Conservation (phyloP, 331 rosid genomes). For the Malus hybrid region DNA sequence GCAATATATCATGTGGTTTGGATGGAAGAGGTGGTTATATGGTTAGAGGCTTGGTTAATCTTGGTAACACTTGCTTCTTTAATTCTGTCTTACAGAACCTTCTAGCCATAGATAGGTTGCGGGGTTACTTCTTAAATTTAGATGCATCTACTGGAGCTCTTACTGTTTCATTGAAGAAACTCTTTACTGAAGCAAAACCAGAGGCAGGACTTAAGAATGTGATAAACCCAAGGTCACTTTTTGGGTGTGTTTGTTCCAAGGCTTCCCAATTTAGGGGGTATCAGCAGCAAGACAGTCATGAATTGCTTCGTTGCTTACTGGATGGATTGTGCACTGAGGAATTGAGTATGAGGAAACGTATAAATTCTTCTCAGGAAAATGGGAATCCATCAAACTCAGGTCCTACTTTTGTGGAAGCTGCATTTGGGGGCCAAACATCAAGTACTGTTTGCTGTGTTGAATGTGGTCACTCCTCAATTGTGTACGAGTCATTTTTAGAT, state of each 20-base stretch:
- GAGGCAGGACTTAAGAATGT: conserved; percentile 48
- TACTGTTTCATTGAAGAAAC: conserved; percentile 64
- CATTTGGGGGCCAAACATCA: conserved; percentile 87
- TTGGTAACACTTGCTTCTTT: conserved; percentile 95
- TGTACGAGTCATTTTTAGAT: conserved; percentile 89
- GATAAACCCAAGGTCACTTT: conserved; percentile 76
- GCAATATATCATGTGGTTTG: conserved; percentile 20
- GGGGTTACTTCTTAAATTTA: conserved; percentile 40
- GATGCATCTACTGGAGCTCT: conserved; percentile 64
- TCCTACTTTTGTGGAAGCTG: conserved; percentile 59
- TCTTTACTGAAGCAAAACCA: conserved; percentile 51
- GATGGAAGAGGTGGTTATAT: conserved; percentile 47
- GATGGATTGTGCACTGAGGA: conserved; percentile 85
- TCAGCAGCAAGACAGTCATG: conserved; percentile 97
- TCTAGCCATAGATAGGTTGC: conserved; percentile 65
- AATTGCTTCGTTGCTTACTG: conserved; percentile 72
- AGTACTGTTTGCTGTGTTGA: conserved; percentile 76
- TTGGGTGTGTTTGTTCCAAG: conserved; percentile 69
- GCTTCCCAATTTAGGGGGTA: conserved; percentile 88
- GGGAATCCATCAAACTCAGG: conserved; percentile 27
- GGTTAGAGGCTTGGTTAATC: conserved; percentile 73
- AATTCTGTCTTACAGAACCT: conserved; percentile 85
- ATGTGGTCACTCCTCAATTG: conserved; percentile 82
- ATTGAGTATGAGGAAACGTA: conserved; percentile 45
- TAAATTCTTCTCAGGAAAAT: conserved; percentile 36